Conservation (phyloP, 257 asterid species). For the Ocimum tenuiflorum region DNA sequence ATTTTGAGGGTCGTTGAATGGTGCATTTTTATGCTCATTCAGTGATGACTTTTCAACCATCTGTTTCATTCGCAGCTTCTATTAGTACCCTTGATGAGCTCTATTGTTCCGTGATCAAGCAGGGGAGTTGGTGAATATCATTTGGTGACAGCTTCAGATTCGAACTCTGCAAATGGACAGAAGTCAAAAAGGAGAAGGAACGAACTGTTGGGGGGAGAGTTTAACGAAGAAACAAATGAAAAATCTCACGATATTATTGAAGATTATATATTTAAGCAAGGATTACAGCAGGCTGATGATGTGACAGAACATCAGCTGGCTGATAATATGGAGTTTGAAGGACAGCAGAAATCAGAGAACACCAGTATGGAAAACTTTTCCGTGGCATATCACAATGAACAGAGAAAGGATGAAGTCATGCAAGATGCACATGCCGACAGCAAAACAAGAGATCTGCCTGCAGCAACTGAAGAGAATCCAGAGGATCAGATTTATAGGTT, state of each 20-base stretch:
- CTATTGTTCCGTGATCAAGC: constrained; percentile 16
- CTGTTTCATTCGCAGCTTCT: neutral
- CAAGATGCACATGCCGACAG: constrained; percentile 27
- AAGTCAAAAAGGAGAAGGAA: constrained; percentile 49
- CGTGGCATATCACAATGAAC: constrained; percentile 4
- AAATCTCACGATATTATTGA: constrained; percentile 10
- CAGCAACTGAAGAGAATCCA: constrained; percentile 27
- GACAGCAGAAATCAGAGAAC: constrained; percentile 24
- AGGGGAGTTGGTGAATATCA: constrained; percentile 30
- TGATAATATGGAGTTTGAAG: constrained; percentile 24
- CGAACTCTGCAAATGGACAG: constrained; percentile 25
- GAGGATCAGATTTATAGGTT: constrained; percentile 38
- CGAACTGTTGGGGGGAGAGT: constrained; percentile 27
- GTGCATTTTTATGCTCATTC: constrained; percentile 14
- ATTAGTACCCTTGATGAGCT: neutral
- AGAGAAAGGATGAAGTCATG: constrained; percentile 26
- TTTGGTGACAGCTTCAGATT: constrained; percentile 20
- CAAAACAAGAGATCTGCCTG: constrained; percentile 25
- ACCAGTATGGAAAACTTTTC: constrained; percentile 22
- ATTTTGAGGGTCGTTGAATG: constrained; percentile 1
- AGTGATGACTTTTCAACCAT: neutral
- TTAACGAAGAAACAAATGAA: constrained; percentile 17
- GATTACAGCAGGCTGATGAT: constrained; percentile 18
- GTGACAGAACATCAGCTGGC: constrained; percentile 24
- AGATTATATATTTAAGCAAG: constrained; percentile 30